Conservation (phyloP, 1,284 basidiomycete species). For the Ceratobasidium sp. region DNA sequence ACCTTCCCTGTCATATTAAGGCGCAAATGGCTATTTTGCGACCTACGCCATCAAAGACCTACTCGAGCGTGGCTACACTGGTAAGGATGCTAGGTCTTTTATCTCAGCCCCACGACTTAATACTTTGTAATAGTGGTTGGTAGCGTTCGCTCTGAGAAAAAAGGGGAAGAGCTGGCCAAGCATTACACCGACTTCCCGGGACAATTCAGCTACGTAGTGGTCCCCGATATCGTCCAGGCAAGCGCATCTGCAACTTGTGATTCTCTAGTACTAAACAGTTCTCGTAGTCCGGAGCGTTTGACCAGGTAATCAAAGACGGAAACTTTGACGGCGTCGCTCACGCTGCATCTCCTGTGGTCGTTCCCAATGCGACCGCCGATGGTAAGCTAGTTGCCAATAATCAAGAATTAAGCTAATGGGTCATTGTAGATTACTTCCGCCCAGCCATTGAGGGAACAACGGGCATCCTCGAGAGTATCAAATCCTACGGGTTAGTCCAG, state of each 20-base stretch:
- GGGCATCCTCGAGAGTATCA: constrained; percentile 33
- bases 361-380: not conserved
- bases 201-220: constrained; percentile 13
- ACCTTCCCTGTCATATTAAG: not conserved
- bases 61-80: constrained; percentile 21
- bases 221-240: constrained; percentile 21
- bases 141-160: constrained; percentile 2
- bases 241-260: no score
- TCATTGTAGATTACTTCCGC: not conserved
- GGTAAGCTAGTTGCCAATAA: not conserved
- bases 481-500: constrained; percentile 6
- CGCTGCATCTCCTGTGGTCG: constrained; percentile 24
- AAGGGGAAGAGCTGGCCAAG: constrained; percentile 29
- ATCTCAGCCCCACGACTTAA: not conserved
- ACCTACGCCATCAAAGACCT: constrained; percentile 18
- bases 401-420: no score
- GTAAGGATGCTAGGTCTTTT: not conserved
- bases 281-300: constrained; percentile 19
- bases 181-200: not conserved
- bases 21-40: constrained; percentile 30
- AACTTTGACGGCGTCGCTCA: constrained; percentile 35
- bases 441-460: constrained; percentile 9
- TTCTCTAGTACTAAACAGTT: no score
- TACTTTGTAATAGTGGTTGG: constrained; percentile 3
- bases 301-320: constrained; percentile 26